Base-by-base conservation (phyloP, 805 yeast species). In the Pichia exigua region DNA sequence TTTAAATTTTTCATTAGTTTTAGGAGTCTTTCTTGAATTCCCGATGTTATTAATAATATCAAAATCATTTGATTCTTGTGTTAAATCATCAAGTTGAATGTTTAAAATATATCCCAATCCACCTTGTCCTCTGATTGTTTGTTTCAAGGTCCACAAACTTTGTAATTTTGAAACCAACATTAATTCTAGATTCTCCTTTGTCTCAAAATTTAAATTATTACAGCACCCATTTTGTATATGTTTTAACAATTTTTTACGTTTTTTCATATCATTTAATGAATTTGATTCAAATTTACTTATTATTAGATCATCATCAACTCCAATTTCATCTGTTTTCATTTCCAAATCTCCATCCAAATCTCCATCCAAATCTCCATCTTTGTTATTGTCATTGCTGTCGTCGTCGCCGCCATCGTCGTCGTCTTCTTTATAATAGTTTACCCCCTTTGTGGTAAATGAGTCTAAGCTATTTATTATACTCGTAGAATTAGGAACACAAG, bases 101-200 rank as follows among this genome's bases (percentile, higher is more conserved):
- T 73, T 76, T 3, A 85, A 60, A 54, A 78, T 77, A 61, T 83
- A 87, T 6, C 79, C 77, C 49, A 76, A 75, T 0, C 95, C 95
- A 11, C 85, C 84, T 54, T 85, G 91, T 1, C 92, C 94, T 59
- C 79, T 77, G 47, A 86, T 75, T 11, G 77, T 71, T 64, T 87
- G 95, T 54, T 87, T 71, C 44, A 78, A 73, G 0, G 73, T 67
- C 95, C 95, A 87, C 47, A 83, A 63, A 56, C 87, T 78, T 61
- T 81, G 85, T 49, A 87, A 65, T 59, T 85, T 83, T 32, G 74
- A 74, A 21, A 70, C 70, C 2, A 83, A 63, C 44, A 87, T 73
- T 39, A 65, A 61, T 47, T 82, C 87, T 59, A 85, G 76, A 26
- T 76, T 72, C 53, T 83, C 87, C 49, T 74, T 54, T 4, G 64